Conservation (phyloP, 371 early-diverging fungal genomes). For the Capillidium rhysosporum region DNA sequence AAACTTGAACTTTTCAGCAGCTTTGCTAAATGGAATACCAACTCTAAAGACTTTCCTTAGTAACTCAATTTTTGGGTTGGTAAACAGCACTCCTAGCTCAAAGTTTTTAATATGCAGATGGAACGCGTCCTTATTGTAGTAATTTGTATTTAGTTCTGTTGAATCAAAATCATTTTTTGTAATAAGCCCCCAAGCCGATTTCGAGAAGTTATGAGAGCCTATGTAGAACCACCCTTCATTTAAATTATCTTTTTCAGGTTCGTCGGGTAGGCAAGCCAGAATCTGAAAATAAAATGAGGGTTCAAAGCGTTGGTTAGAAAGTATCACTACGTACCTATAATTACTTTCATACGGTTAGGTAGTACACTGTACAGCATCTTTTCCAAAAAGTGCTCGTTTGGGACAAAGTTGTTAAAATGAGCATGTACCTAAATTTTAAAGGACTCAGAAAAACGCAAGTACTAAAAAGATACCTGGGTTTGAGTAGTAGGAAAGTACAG, state of each 20-base stretch:
- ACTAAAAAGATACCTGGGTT: too few relatives aligned
- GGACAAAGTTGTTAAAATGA: not conserved
- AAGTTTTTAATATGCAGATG: too few relatives aligned
- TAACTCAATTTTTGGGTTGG: too few relatives aligned
- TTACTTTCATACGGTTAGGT: not conserved
- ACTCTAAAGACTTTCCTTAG: too few relatives aligned
- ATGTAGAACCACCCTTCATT: constrained; percentile 2
- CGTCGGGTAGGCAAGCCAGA: not conserved
- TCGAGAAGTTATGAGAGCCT: constrained; percentile 2
- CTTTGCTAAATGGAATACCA: too few relatives aligned
- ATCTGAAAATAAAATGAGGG: not conserved
- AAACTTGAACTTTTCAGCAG: too few relatives aligned
- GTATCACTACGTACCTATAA: not conserved
- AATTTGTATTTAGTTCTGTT: too few relatives aligned
- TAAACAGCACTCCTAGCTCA: too few relatives aligned
- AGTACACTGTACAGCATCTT: not conserved
- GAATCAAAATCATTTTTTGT: too few relatives aligned
- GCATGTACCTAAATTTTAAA: not conserved
- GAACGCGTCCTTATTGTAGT: too few relatives aligned
- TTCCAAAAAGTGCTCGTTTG: not conserved
- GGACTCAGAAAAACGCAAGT: not conserved
- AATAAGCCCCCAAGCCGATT: constrained; percentile 1
- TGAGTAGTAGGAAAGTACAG: constrained; percentile 1
- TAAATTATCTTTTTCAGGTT: not conserved
- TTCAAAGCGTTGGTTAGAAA: not conserved